phyloP scores from a whole-genome alignment of 305 asterid genomes.

The Salvia sclarea region DNA sequence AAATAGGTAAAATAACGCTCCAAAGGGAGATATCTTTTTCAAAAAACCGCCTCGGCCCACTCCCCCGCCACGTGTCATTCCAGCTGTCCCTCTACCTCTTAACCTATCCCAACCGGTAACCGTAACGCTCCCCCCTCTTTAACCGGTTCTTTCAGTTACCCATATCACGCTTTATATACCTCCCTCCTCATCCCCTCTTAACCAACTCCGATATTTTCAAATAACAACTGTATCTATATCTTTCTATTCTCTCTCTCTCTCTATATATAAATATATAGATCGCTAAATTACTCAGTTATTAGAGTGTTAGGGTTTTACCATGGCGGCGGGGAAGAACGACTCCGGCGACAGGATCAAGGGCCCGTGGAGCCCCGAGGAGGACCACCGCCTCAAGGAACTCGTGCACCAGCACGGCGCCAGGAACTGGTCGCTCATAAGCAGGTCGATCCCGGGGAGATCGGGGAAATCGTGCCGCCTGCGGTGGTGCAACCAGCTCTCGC shows the following conservation, averaged over 20 bases:
- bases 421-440: constrained; percentile 51
- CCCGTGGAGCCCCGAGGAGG: constrained; percentile 59
- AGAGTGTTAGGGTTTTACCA: constrained; percentile 21
- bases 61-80: constrained; percentile 33
- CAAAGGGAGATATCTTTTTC: constrained; percentile 11
- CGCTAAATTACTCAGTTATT: not conserved
- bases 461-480: constrained; percentile 58
- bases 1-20: constrained; percentile 39
- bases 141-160: constrained; percentile 41
- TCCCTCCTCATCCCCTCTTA: not conserved
- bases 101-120: constrained; percentile 37
- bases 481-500: constrained; percentile 65
- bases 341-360: constrained; percentile 41
- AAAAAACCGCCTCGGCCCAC: not conserved
- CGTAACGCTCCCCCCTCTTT: constrained; percentile 36
- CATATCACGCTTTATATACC: constrained; percentile 23
- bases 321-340: constrained; percentile 30
- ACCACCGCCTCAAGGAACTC: constrained; percentile 38
- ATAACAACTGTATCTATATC: not conserved
- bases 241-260: not conserved
- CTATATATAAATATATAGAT: not conserved
- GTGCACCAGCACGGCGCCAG: constrained; percentile 46
- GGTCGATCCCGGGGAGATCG: constrained; percentile 49
- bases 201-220: not conserved
- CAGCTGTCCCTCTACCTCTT: constrained; percentile 38